phyloP scores from a whole-genome alignment of 2,329 filamentous ascomycete species.

The Apiospora malaysiana region DNA sequence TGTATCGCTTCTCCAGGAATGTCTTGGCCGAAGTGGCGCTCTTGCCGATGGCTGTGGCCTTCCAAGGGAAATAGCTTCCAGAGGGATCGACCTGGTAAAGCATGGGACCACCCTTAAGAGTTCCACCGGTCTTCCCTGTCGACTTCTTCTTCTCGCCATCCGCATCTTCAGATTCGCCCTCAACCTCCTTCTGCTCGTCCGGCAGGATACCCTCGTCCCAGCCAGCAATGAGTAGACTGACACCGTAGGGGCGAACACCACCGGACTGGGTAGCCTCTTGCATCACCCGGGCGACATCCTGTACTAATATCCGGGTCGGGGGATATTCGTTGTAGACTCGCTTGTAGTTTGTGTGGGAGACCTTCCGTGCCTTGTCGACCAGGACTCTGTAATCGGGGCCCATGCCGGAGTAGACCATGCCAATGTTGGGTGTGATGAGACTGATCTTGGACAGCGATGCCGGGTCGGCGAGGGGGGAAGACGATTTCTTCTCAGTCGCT shows the following conservation, averaged over 20 bases:
- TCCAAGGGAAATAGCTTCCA: constrained; percentile 99
- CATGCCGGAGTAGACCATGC: constrained; percentile 99
- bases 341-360: constrained; percentile 98
- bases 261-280: constrained; percentile 98
- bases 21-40: constrained; percentile 98
- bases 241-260: constrained; percentile 95
- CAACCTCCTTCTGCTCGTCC: constrained; percentile 71
- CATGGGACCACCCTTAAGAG: constrained; percentile 94
- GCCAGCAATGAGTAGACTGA: constrained; percentile 92
- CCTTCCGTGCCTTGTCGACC: constrained; percentile 97
- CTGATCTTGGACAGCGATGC: constrained; percentile 96
- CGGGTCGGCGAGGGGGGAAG: constrained; percentile 94
- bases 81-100: constrained; percentile 99
- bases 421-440: constrained; percentile 97
- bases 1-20: constrained; percentile 98
- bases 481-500: constrained; percentile 99
- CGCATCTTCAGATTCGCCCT: constrained; percentile 55
- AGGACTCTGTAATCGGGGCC: constrained; percentile 97
- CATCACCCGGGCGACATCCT: constrained; percentile 97
- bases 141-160: constrained; percentile 74
- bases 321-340: constrained; percentile 99
- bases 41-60: constrained; percentile 98
- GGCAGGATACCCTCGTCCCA: constrained; percentile 98
- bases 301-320: constrained; percentile 98
- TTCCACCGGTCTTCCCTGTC: constrained; percentile 89